Conservation (phyloP, 495 filamentous ascomycete genomes). For the Achaetomiella virescens region DNA sequence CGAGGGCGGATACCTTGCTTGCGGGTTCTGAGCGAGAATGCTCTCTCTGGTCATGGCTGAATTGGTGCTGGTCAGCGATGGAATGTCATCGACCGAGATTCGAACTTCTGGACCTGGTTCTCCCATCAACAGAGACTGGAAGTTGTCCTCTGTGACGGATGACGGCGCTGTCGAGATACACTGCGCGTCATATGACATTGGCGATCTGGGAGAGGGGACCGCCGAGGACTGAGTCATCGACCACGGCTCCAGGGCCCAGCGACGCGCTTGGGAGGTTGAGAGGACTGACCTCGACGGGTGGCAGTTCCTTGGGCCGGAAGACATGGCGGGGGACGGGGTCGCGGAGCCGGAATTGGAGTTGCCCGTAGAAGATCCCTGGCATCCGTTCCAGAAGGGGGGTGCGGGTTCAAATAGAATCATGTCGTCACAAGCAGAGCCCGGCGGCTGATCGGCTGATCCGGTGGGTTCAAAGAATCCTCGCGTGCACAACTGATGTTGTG, state of each 20-base stretch:
- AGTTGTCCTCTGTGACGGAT: slow-evolving; percentile 62
- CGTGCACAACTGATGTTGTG: not conserved
- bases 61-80: slow-evolving; percentile 78
- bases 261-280: slow-evolving; percentile 39
- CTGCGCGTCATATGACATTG: slow-evolving; percentile 60
- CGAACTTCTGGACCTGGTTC: slow-evolving; percentile 61
- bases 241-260: slow-evolving; percentile 46
- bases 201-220: slow-evolving; percentile 52
- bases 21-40: slow-evolving; percentile 31
- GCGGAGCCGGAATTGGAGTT: slow-evolving; percentile 43
- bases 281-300: slow-evolving; percentile 45
- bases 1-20: slow-evolving; percentile 27
- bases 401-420: not conserved
- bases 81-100: slow-evolving; percentile 77
- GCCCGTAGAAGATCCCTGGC: not conserved
- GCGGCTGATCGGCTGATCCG: not conserved
- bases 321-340: slow-evolving; percentile 52
- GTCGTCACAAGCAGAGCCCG: not conserved
- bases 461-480: not conserved
- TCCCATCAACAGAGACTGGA: slow-evolving; percentile 54
- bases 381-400: not conserved
- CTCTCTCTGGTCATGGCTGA: slow-evolving; percentile 75
- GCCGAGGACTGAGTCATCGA: slow-evolving; percentile 48
- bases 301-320: slow-evolving; percentile 49
- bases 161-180: slow-evolving; percentile 67